These are phyloP conservation scores for Fragilaria crotonensis DNA, from an alignment of 108 stramenopile genomes.

Conservation along the genomic window DNA sequence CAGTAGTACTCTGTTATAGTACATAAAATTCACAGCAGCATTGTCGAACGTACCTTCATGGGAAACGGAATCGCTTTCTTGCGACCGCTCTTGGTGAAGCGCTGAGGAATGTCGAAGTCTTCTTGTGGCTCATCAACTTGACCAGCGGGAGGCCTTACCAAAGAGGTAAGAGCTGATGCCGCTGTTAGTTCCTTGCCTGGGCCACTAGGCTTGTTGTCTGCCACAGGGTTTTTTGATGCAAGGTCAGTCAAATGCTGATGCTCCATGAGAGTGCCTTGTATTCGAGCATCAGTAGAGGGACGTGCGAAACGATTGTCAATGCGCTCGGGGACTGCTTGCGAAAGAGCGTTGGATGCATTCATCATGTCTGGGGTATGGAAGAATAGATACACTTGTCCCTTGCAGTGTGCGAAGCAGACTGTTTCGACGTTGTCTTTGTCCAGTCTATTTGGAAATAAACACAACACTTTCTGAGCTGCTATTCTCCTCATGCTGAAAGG, in stretches of 20 bases:
- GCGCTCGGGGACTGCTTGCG: background rate
- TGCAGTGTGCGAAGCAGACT: too few relatives aligned
- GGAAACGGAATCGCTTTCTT: conserved; percentile 35
- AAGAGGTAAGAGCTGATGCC: conserved; percentile 1
- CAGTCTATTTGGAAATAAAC: too few relatives aligned
- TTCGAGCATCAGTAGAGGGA: background rate
- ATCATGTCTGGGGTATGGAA: too few relatives aligned
- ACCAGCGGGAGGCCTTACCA: background rate
- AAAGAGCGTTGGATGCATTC: background rate
- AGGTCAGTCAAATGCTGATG: background rate
- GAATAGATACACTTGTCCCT: too few relatives aligned
- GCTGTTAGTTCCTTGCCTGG: background rate
- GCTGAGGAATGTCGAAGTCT: conserved; percentile 29
- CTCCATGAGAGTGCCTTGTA: background rate
- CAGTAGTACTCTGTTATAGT: background rate
- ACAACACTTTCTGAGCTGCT: too few relatives aligned
- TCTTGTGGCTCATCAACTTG: background rate
- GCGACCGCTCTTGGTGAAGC: conserved; percentile 43
- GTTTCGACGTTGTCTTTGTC: too few relatives aligned
- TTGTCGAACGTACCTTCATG: conserved; percentile 28
- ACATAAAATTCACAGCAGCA: background rate
- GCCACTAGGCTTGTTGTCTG: background rate
- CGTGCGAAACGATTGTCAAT: background rate
- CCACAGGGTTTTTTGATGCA: background rate
- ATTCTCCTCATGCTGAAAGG: too few relatives aligned